Base-by-base conservation (phyloP, 805 yeast genomes). In the Yamadazyma paraphyllophila region DNA sequence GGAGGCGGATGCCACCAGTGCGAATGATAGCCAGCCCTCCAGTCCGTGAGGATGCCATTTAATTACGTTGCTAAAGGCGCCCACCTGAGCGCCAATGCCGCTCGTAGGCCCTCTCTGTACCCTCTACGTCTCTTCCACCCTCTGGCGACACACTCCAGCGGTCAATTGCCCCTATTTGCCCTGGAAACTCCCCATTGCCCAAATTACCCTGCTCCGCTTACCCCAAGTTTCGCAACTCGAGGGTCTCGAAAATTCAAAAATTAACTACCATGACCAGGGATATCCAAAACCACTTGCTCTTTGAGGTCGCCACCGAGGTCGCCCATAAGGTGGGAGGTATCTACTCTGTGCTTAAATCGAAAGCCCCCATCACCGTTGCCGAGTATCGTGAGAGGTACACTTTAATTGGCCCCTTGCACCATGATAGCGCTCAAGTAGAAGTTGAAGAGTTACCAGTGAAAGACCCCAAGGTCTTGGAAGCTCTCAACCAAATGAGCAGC, bases 241-340 rank as follows among this genome's bases (percentile, higher is more conserved):
- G 40, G 45, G 31, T 29, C 15, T 14, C 16, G 26, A 14, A 34
- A 41, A 15, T 41, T 32, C 15, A 37, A 20, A 15, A 40, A 20
- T 16, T 34, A n/a, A 12, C n/a, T 30, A 31, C 39, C 10, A 85
- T 85, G 89, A 71, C 85, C 26, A 80, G 98, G 69, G 96, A 89
- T 73, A 83, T 92, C 50, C 81, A 85, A 58, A 84, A 88, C 64
- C 97, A 89, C 62, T 73, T 91, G 45, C 77, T 94, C 41, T 90
- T 92, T 60, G 99, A 92, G 71, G 85, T 88, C 37, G 96, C 98
- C 50, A 92, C 99, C 1, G 99, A 92, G 65, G 97, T 92, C 42
- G 98, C 98, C 58, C 91, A 94, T 73, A 77, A 95, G 58, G 98
- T 92, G 16, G 99, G 99, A 41, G 99, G 99, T 31, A 92, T 92